These are phyloP conservation scores for Monilinia polystroma DNA, from an alignment of 2,329 filamentous ascomycete species.

Conservation along the genomic window DNA sequence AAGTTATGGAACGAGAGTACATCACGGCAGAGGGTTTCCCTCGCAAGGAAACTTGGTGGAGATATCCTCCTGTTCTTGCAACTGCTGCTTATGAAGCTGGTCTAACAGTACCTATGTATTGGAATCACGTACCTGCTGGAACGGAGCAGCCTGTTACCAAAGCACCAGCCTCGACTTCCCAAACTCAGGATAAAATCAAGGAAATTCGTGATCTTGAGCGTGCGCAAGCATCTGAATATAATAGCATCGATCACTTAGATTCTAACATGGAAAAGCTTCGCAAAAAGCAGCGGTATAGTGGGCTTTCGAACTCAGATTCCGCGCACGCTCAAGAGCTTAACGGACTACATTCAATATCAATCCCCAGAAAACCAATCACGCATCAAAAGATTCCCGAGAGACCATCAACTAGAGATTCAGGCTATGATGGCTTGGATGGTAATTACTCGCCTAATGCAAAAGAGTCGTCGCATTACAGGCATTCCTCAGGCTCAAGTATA, in stretches of 20 bases:
- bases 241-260: not conserved
- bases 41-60: slow-evolving; percentile 36
- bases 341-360: not conserved
- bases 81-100: slow-evolving; percentile 24
- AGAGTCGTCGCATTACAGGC: not conserved
- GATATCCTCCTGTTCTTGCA: slow-evolving; percentile 35
- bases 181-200: slow-evolving; percentile 6
- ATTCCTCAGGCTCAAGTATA: slow-evolving; percentile 12
- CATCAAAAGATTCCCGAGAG: not conserved
- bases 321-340: slow-evolving; percentile 7
- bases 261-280: slow-evolving; percentile 7
- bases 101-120: slow-evolving; percentile 28
- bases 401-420: slow-evolving; percentile 7
- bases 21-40: slow-evolving; percentile 32
- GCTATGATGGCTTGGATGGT: slow-evolving; percentile 1
- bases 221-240: slow-evolving; percentile 13
- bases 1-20: slow-evolving; percentile 33
- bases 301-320: slow-evolving; percentile 1
- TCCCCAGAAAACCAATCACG: not conserved
- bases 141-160: not conserved
- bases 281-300: slow-evolving; percentile 1
- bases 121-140: slow-evolving; percentile 12
- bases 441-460: not conserved
- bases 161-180: not conserved
- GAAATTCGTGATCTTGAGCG: slow-evolving; percentile 14